phyloP scores from a whole-genome alignment of 2,329 filamentous ascomycete species.

The Leptosphaerulina australis region DNA sequence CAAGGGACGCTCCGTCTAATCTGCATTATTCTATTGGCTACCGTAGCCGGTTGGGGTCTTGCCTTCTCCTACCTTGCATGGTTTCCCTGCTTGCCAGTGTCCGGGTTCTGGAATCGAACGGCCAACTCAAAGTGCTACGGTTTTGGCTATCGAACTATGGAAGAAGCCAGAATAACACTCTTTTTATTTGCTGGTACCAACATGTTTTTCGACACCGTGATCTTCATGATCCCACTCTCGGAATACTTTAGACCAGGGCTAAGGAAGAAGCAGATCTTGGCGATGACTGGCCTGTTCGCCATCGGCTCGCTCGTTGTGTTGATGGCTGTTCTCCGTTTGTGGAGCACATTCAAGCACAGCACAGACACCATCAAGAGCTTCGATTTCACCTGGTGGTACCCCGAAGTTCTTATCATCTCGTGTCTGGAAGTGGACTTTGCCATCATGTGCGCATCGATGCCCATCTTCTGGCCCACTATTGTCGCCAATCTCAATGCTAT shows the following conservation, averaged over 20 bases:
- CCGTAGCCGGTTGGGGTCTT: constrained; percentile 36
- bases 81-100: constrained; percentile 39
- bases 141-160: constrained; percentile 17
- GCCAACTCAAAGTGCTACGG: constrained; percentile 27
- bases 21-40: constrained; percentile 20
- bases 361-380: constrained; percentile 17
- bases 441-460: constrained; percentile 46
- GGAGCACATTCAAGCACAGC: constrained; percentile 32
- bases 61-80: constrained; percentile 37
- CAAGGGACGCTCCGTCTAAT: constrained; percentile 25
- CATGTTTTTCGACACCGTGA: constrained; percentile 35
- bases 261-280: constrained; percentile 25
- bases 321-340: constrained; percentile 39
- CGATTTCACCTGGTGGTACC: constrained; percentile 44
- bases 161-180: constrained; percentile 18
- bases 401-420: constrained; percentile 37
- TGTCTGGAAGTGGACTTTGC: constrained; percentile 45
- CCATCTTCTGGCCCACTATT: constrained; percentile 47
- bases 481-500: constrained; percentile 38
- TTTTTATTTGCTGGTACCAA: constrained; percentile 30
- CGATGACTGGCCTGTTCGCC: constrained; percentile 31
- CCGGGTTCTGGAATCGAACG: constrained; percentile 30
- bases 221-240: constrained; percentile 31
- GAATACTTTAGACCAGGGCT: constrained; percentile 28
- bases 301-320: constrained; percentile 38